Evolutionary conservation across 225 moss, liverwort and hornwort genomes (phyloP), one percentile per base, ranked within the genome.

Genomic region (Pseudisothecium myosuroides): DNA sequence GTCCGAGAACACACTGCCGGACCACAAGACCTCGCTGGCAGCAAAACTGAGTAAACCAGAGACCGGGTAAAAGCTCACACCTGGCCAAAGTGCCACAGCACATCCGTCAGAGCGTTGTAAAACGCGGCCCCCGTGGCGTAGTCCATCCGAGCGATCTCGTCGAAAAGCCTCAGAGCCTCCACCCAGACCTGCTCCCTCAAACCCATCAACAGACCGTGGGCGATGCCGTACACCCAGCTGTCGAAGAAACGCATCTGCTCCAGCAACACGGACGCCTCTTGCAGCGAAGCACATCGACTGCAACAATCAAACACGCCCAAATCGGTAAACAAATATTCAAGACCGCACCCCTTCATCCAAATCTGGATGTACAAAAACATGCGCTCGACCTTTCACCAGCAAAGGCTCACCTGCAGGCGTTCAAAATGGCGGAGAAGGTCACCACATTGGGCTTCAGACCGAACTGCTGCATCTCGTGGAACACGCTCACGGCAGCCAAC

Each of bases 41-140:
- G 36, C 10, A 29, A 27, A 66, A 68, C 59, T 52, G 50, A 76
- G 79, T 17, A 50, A 50, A n/a, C 16, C 18, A 12, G 10, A 14
- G 7, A 39, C 39, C 29, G 52, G n/a, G 14, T 2, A 12, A 83
- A 54, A 60, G 60, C 62, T 31, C 86, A 49, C 66, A 98, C 98
- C 98, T 98, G 97, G 71, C 98, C 98, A 82, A 98, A 98, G 89
- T 98, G 97, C 98, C 98, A 98, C n/a, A 98, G 88, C 59, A 98
- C 98, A 87, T 98, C 98, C 60, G 97, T 98, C 22, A 98, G 91
- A 34, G 98, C 98, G 71, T 98, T 98, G 89, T 98, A 98, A 78
- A 98, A 98, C 39, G 98, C 98, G 49, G 96, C 98, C 45, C 96
- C 98, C 56, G 98, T 98, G 17, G 97, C 96, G 52, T 96, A 97